Evolutionary conservation across 768 basidiomycete genomes (phyloP).

Genomic region (Cystobasidium ongulense): DNA sequence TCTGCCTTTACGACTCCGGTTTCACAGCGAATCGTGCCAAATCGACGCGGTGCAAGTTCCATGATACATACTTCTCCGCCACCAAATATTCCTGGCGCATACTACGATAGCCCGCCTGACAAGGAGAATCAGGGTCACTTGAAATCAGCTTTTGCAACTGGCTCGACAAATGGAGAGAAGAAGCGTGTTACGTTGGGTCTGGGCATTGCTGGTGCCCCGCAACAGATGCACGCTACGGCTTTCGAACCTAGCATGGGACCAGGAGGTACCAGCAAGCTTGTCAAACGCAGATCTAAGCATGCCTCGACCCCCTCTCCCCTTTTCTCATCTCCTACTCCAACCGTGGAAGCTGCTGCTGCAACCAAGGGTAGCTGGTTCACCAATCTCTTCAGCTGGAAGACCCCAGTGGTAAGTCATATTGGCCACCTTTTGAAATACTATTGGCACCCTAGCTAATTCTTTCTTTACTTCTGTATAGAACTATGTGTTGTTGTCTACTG

Average conservation of each 20-base stretch:
- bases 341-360: constrained; percentile 41
- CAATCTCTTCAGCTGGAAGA: constrained; percentile 78
- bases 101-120: constrained; percentile 16
- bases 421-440: constrained; percentile 48
- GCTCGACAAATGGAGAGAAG: not conserved
- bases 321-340: constrained; percentile 33
- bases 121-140: constrained; percentile 18
- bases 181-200: constrained; percentile 28
- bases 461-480: constrained; percentile 31
- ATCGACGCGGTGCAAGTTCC: constrained; percentile 3
- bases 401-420: constrained; percentile 56
- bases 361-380: constrained; percentile 74
- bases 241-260: not conserved
- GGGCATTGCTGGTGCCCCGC: constrained; percentile 20
- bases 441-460: not conserved
- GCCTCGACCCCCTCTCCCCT: not conserved
- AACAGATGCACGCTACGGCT: not conserved
- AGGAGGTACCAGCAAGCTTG: constrained; percentile 17
- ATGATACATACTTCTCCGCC: constrained; percentile 22
- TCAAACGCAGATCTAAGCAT: constrained; percentile 20
- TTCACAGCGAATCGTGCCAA: not conserved
- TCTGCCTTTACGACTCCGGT: constrained; percentile 19
- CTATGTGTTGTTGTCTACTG: constrained; percentile 47
- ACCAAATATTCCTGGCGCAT: constrained; percentile 6
- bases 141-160: not conserved